Conservation (phyloP, 768 basidiomycete species). For the Pisolithus orientalis region DNA sequence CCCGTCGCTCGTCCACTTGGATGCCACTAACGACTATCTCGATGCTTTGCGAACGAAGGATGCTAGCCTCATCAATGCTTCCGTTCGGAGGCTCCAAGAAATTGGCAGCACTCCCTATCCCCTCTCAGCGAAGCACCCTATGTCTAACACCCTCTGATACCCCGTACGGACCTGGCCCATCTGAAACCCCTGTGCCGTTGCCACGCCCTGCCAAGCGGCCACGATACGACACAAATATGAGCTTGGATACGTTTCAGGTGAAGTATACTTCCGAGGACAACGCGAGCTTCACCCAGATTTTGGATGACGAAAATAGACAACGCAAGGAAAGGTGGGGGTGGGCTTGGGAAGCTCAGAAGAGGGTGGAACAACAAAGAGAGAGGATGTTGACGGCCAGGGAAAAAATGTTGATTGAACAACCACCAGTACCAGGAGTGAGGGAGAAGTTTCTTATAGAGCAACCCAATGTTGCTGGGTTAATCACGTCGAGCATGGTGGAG, state of each 20-base stretch:
- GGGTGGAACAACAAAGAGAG: conserved; percentile 61
- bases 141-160: conserved; percentile 54
- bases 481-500: conserved; percentile 30
- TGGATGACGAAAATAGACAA: conserved; percentile 82
- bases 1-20: conserved; percentile 84
- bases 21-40: conserved; percentile 83
- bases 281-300: conserved; percentile 88
- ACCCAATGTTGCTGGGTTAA: conserved; percentile 48
- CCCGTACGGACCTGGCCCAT: conserved; percentile 51
- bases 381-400: conserved; percentile 66
- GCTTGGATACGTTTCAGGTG: conserved; percentile 83
- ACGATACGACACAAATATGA: conserved; percentile 55
- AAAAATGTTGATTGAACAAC: conserved; percentile 66
- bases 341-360: conserved; percentile 91
- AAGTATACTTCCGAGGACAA: conserved; percentile 97
- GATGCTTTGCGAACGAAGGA: conserved; percentile 75
- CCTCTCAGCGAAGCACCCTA: conserved; percentile 24
- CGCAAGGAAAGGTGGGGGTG: conserved; percentile 80
- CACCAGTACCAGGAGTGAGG: conserved; percentile 54
- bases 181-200: conserved; percentile 62
- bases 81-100: conserved; percentile 68
- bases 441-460: conserved; percentile 63
- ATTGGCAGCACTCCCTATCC: conserved; percentile 47
- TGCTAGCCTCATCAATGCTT: conserved; percentile 66
- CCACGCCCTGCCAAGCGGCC: conserved; percentile 45